Conservation (phyloP, 106 monocot genomes). For the Dendrobium chrysotoxum region DNA sequence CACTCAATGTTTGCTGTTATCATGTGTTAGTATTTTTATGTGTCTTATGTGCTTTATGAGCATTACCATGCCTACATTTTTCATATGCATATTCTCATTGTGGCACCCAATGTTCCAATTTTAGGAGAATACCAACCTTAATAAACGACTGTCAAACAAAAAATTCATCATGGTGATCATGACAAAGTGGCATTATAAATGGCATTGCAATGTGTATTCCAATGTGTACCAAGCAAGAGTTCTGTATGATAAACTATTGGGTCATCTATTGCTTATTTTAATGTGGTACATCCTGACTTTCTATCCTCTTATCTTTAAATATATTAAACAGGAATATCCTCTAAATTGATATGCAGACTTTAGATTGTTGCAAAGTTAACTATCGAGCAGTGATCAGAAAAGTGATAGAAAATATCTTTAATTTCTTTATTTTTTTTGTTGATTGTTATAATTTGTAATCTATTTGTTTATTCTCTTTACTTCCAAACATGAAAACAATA, state of each 20-base stretch:
- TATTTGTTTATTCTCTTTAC: no score
- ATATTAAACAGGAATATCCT: not conserved
- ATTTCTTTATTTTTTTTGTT: no score
- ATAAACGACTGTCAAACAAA: not conserved
- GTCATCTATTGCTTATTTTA: not conserved
- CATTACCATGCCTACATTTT: not conserved
- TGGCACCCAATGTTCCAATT: not conserved
- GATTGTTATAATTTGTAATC: no score
- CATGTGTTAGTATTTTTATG: conserved; percentile 52
- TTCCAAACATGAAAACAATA: no score
- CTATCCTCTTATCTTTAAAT: not conserved
- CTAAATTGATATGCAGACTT: not conserved
- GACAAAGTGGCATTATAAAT: not conserved
- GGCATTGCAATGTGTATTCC: not conserved
- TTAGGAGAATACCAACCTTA: not conserved
- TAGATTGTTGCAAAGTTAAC: not conserved
- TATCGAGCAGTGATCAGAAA: not conserved
- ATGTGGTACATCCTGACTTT: not conserved
- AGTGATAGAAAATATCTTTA: no score
- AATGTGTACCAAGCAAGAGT: not conserved
- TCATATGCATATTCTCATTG: not conserved
- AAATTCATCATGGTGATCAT: not conserved
- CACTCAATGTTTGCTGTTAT: conserved; percentile 52
- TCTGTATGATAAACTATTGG: not conserved
- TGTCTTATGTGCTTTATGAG: not conserved